Evolutionary conservation across 1,284 basidiomycete genomes (phyloP), one percentile per base, ranked within the genome.

Genomic region (Apiotrichum siamense): DNA sequence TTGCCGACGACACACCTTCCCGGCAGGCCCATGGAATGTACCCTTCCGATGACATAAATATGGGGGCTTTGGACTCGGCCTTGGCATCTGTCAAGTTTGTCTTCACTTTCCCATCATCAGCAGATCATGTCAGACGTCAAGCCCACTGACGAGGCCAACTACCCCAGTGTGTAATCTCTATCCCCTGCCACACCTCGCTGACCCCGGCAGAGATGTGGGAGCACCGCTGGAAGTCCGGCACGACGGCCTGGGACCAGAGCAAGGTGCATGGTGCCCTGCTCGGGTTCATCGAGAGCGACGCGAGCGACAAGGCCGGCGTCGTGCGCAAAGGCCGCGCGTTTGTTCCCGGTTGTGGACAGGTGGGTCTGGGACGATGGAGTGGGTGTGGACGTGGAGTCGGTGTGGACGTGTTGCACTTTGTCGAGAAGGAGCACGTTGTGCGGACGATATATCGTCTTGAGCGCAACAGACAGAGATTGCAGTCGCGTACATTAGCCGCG

Each of bases 281-380:
- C 18, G 77, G 81, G 27, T 65, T 83, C 2, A 62, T 86, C n/a
- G 67, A 78, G 41, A 78, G 78, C 0, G 71, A 69, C 12, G 71
- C 73, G 24, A 32, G 26, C 33, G 53, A 50, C 55, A 49, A 64
- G 35, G 54, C 85, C 2, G 66, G 76, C 4, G 75, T 85, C 36
- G 80, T 83, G 0, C 76, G 55, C 24, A 60, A 56, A 6, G 85
- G 85, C 1, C 69, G 75, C 31, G 84, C 82, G 3, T 72, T 88
- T 1, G 79, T 88, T 10, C 85, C 85, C 0, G 86, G 86, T 2
- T 87, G 85, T 63, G 86, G 85, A 38, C 76, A 74, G 47, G 85
- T 86, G 63, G 54, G 79, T 65, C 25, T 23, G 18, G 9, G 36
- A 23, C 18, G 7, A 21, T 17, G 9, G 18, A 21, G 18, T 43